Base-by-base conservation (phyloP, 208 protist genomes). In the Leishmania mexicana region DNA sequence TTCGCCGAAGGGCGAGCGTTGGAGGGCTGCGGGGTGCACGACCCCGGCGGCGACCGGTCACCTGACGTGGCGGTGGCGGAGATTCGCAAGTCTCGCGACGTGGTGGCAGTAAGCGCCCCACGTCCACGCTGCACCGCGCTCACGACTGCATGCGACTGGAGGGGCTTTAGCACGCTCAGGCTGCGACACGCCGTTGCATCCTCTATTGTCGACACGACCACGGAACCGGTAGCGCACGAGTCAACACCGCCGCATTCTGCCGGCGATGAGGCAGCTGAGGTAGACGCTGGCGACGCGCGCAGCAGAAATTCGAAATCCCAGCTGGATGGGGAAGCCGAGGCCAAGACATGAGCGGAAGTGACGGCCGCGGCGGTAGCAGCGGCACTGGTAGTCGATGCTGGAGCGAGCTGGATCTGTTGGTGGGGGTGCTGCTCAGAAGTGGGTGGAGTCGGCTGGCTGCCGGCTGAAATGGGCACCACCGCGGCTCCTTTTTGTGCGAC, bases 231-330 rank as follows among this genome's bases (percentile, higher is more conserved):
- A 47, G 70, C 13, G 45, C 70, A 54, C 70, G 70, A 74, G 28
- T 35, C 45, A 49, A 24, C 17, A 24, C 45, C 73, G 73, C 28
- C 15, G 24, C 53, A 15, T 21, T 57, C 73, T 17, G 57, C 31
- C 11, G 51, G 15, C 19, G 73, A 54, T 6, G 53, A 42, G 35
- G 73, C 19, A 13, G 53, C 31, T n/a, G 57, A 17, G 57, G 60
- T 40, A 19, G 64, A 87, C 11, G 54, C 76, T 45, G 53, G 53
- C 58, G 87, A 49, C n/a, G 80, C 84, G 47, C 88, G 85, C 74
- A 93, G 88, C 13, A 91, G 86, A 86, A 93, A 93, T 11, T 91
- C 90, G 76, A 93, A 93, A 31, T 87, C 83, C 90, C 88, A 90
- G 38, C 53, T 40, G 8, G 75, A 28, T 8, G 7, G 51, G 8